Conservation (phyloP, 164 flowering plant species). For the Vitis riparia region DNA sequence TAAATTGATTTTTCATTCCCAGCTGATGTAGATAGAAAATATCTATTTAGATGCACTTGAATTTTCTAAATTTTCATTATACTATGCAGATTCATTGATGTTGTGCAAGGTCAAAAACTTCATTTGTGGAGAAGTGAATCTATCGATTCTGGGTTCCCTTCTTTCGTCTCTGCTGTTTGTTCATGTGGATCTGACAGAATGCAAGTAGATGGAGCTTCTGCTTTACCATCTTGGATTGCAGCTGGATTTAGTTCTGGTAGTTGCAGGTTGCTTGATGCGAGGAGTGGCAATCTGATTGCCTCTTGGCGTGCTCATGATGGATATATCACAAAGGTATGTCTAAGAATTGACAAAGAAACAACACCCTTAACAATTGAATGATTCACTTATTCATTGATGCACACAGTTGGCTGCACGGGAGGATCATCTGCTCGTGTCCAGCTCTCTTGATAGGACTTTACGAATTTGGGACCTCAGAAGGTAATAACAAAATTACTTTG, state of each 20-base stretch:
- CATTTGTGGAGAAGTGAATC: conserved; percentile 87
- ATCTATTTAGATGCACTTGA: neutral
- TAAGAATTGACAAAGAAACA: neutral
- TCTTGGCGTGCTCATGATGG: conserved; percentile 97
- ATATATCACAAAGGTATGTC: conserved; percentile 78
- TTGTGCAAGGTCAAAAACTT: conserved; percentile 72
- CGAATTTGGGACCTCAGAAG: conserved; percentile 95
- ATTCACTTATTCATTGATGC: conserved; percentile 14
- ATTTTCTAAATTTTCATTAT: conserved; percentile 3
- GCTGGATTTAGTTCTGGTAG: conserved; percentile 84
- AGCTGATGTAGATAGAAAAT: neutral
- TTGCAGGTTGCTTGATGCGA: conserved; percentile 75
- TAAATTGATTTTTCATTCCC: conserved; percentile 16
- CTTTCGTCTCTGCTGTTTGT: conserved; percentile 84
- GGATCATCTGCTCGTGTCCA: conserved; percentile 85
- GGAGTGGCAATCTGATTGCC: conserved; percentile 74
- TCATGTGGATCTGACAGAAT: conserved; percentile 66
- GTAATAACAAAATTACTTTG: conserved; percentile 26
- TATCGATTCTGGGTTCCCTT: conserved; percentile 59
- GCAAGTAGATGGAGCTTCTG: conserved; percentile 34
- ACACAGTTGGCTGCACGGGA: conserved; percentile 86
- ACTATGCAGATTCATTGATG: conserved; percentile 74
- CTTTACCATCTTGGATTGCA: conserved; percentile 76
- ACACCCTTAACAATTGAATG: neutral
- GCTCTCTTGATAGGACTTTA: conserved; percentile 87